Percentiles rank a stretch among this genome's conserved stretches.
Conservation (phyloP, 2,329 filamentous ascomycete species). For the Xylaria sp. region DNA sequence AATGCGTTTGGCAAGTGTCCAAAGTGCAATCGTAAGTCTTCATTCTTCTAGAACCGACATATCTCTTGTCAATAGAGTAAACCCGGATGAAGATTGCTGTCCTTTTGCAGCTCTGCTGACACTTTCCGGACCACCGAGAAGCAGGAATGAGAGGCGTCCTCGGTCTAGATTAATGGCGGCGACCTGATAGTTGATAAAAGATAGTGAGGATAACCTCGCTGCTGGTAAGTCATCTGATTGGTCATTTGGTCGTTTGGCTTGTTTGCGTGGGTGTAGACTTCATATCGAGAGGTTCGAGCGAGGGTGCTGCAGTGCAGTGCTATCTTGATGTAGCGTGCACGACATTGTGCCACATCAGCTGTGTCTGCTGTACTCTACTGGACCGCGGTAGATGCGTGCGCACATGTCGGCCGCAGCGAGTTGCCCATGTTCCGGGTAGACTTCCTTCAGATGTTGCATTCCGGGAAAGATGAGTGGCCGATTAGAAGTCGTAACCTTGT, state of each 20-base stretch:
- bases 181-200: background rate
- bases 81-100: background rate
- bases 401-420: background rate
- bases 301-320: slow-evolving; percentile 4
- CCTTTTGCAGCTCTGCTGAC: background rate
- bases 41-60: background rate
- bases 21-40: background rate
- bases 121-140: background rate
- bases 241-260: background rate
- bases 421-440: background rate
- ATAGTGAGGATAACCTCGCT: background rate
- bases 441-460: no score
- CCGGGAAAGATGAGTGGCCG: background rate
- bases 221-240: slow-evolving; percentile 15
- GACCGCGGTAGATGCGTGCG: background rate
- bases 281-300: background rate
- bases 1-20: background rate
- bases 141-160: background rate
- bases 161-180: background rate
- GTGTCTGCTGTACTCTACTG: background rate
- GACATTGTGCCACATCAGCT: slow-evolving; percentile 9
- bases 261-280: background rate
- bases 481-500: background rate
- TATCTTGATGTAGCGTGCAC: background rate
- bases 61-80: background rate